Evolutionary conservation across 176 grass and related monocot species (phyloP).

Genomic region (Saccharum spontaneum): DNA sequence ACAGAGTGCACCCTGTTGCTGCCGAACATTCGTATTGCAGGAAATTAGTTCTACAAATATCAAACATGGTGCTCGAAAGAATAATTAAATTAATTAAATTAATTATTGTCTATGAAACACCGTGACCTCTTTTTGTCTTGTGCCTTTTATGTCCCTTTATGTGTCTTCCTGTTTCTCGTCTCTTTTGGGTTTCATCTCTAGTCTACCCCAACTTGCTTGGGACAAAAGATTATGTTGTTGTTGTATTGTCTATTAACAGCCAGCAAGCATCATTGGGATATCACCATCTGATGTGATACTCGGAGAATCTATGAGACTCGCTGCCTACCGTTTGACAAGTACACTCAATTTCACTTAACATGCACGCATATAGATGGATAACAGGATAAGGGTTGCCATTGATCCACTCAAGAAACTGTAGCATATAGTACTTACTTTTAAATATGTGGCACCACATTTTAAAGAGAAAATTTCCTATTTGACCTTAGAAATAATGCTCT

Average conservation of each 20-base stretch:
- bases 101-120: background rate
- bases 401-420: background rate
- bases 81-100: too few species aligned
- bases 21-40: background rate
- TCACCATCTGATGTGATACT: conserved; percentile 9
- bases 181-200: too few species aligned
- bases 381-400: background rate
- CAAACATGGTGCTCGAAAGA: background rate
- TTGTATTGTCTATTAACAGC: background rate
- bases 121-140: too few species aligned
- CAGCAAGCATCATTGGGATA: background rate
- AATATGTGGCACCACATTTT: too few species aligned
- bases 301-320: background rate
- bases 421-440: background rate
- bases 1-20: background rate
- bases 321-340: background rate
- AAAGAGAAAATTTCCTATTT: too few species aligned
- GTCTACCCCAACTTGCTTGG: too few species aligned
- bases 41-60: background rate
- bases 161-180: too few species aligned
- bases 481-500: too few species aligned
- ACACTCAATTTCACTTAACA: conserved; percentile 18
- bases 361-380: background rate
- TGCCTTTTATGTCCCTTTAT: too few species aligned
- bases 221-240: too few species aligned